Evolutionary conservation across 1,139 yeast genomes (phyloP).

Genomic region (Kodamaea plutei): DNA sequence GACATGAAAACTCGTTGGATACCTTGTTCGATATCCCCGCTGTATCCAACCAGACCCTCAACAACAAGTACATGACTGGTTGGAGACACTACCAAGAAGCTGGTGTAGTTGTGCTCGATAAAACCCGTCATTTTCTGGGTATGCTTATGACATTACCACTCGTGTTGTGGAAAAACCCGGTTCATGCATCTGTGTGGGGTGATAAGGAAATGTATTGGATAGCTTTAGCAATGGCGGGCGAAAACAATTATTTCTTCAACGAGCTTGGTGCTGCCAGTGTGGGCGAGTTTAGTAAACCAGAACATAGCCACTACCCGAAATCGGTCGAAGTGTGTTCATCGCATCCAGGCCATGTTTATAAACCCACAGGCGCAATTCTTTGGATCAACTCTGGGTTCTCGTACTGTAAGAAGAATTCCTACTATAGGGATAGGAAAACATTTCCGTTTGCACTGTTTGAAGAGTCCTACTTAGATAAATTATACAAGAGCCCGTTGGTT

Average conservation of each 20-base stretch:
- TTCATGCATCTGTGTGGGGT: conserved; percentile 42
- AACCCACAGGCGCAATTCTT: conserved; percentile 41
- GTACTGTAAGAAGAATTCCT: conserved; percentile 52
- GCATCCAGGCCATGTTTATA: conserved; percentile 63
- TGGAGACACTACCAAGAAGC: conserved; percentile 57
- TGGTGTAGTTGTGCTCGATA: conserved; percentile 49
- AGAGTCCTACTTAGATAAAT: conserved; percentile 22
- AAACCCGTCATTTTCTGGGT: conserved; percentile 41
- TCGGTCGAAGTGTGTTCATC: conserved; percentile 55
- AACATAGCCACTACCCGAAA: conserved; percentile 26
- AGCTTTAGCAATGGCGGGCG: conserved; percentile 47
- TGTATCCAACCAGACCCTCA: conserved; percentile 35
- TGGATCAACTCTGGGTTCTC: conserved; percentile 71
- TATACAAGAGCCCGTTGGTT: conserved; percentile 42
- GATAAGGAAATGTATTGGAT: conserved; percentile 60
- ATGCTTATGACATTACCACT: conserved; percentile 41
- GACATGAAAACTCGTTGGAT: conserved; percentile 29
- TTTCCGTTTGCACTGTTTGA: conserved; percentile 32
- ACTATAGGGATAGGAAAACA: conserved; percentile 23
- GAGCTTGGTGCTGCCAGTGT: conserved; percentile 42
- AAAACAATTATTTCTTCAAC: conserved; percentile 37
- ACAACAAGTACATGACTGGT: conserved; percentile 42
- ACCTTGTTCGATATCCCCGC: conserved; percentile 34
- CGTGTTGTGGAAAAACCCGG: conserved; percentile 29
- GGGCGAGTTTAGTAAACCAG: conserved; percentile 26